Base-by-base conservation (phyloP, 2,329 filamentous ascomycete genomes). In the Beauveria caledonica region DNA sequence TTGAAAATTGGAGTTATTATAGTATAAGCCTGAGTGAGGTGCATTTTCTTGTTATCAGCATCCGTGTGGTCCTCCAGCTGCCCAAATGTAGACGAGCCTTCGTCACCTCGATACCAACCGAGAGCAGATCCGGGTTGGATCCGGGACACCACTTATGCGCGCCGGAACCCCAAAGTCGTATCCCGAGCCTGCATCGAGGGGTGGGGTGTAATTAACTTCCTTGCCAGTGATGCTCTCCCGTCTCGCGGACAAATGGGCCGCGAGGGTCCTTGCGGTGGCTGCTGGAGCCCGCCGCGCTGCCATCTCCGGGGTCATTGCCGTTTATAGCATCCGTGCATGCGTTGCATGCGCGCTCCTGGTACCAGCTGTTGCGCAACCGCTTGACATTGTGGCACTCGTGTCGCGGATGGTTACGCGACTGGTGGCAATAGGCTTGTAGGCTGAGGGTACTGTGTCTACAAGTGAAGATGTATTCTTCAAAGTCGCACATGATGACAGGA, bases 361-460 rank as follows among this genome's bases (percentile, higher is more conserved):
- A 76, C 77, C 81, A 84, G 68, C 82, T 82, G 63, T 84, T 76
- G 25, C 84, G 80, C 62, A 89, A 78, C 44, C 82, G 82, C 74
- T 88, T 86, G 60, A 89, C 82, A 11, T 85, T 80, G 64, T 82
- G 83, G 71, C 89, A 92, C 66, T 84, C 78, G 69, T 92, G 87
- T 63, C 81, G 78, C 1, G 83, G 83, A 66, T 90, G 85, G 69
- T 89, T 90, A 62, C 89, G 85, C 6, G 88, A 87, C 65, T 85
- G 86, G 73, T 92, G 89, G 72, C 89, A 92, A 72, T 90, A 82
- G 25, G 83, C 85, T 68, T 86, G 84, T 33, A 89, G 76, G 21
- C 84, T 81, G 27, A 80, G 73, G 17, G 76, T 74, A 5, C 77
- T 79, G 73, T 90, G 87, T 33, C 78, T 78, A 74, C 88, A 92